Evolutionary conservation across 768 basidiomycete genomes (phyloP).

Genomic region (Tylopilus subfusipes): DNA sequence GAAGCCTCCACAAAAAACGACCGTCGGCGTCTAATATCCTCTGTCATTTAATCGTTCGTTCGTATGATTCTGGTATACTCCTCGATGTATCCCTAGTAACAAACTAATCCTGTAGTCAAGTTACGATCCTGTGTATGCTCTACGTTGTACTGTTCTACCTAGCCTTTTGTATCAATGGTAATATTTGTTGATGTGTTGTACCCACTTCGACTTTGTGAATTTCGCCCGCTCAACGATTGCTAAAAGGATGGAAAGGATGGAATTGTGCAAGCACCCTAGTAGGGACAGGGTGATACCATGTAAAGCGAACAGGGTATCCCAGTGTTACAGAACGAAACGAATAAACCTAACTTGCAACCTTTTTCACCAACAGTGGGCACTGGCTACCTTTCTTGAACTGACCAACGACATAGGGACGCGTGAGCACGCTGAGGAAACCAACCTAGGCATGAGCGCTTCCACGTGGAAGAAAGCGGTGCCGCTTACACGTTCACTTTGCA

Average conservation of each 20-base stretch:
- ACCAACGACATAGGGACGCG: slow-evolving; percentile 57
- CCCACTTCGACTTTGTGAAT: not conserved
- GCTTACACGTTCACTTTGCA: slow-evolving; percentile 62
- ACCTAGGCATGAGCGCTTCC: not conserved
- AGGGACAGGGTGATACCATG: too few species aligned
- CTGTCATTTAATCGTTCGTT: slow-evolving; percentile 11
- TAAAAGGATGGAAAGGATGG: not conserved
- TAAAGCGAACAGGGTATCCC: not conserved
- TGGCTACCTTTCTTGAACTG: slow-evolving; percentile 57
- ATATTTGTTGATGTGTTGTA: slow-evolving; percentile 16
- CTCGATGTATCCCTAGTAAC: slow-evolving; percentile 25
- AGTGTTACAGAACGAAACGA: not conserved
- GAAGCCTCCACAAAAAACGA: slow-evolving; percentile 2
- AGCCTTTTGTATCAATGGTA: slow-evolving; percentile 9
- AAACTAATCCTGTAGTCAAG: slow-evolving; percentile 11
- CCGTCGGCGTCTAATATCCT: slow-evolving; percentile 7
- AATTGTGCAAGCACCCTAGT: not conserved
- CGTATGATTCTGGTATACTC: slow-evolving; percentile 1
- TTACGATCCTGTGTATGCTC: slow-evolving; percentile 5
- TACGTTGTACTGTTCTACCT: slow-evolving; percentile 6
- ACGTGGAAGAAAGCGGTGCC: not conserved
- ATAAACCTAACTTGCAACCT: slow-evolving; percentile 18
- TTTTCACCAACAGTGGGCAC: slow-evolving; percentile 53
- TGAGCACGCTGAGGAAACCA: slow-evolving; percentile 47
- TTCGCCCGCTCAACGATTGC: not conserved